A percentile compares a stretch with the other conserved stretches of the same genome.
Conservation (phyloP, 768 basidiomycete species). For the Boletus vinaceobasis region DNA sequence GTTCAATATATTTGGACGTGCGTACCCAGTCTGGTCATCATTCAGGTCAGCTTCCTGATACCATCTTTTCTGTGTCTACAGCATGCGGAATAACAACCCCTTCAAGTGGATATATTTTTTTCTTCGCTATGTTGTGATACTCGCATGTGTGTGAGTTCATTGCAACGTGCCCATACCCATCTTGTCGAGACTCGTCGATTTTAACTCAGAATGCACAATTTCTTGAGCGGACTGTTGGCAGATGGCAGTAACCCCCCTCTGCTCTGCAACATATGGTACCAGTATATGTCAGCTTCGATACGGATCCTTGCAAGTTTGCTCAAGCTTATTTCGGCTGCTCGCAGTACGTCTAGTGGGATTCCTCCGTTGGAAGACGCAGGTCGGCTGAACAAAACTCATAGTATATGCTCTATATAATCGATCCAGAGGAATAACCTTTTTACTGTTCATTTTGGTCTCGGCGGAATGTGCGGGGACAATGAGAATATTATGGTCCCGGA, state of each 20-base stretch:
- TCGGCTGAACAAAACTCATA: not conserved
- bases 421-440: not conserved
- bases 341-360: conserved; percentile 5
- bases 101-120: conserved; percentile 32
- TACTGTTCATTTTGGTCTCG: too few relatives aligned
- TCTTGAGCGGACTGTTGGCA: not conserved
- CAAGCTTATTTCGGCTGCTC: conserved; percentile 14
- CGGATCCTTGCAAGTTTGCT: conserved; percentile 10
- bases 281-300: not conserved
- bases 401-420: conserved; percentile 17
- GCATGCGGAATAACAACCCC: conserved; percentile 17
- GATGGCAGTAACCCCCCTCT: not conserved
- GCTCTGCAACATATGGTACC: too few relatives aligned
- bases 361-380: not conserved
- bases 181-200: not conserved
- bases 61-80: conserved; percentile 6
- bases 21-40: not conserved
- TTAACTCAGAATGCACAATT: conserved; percentile 11
- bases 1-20: conserved; percentile 22
- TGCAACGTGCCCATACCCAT: too few relatives aligned
- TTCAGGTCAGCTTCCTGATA: not conserved
- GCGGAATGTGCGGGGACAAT: not conserved
- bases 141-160: conserved; percentile 19
- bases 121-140: conserved; percentile 22
- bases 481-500: not conserved